Percentiles rank a stretch among this genome's conserved stretches.
These are phyloP conservation scores for Haplosporangium gracile DNA, from an alignment of 192 early-diverging fungal genomes.

Conservation along the genomic window DNA sequence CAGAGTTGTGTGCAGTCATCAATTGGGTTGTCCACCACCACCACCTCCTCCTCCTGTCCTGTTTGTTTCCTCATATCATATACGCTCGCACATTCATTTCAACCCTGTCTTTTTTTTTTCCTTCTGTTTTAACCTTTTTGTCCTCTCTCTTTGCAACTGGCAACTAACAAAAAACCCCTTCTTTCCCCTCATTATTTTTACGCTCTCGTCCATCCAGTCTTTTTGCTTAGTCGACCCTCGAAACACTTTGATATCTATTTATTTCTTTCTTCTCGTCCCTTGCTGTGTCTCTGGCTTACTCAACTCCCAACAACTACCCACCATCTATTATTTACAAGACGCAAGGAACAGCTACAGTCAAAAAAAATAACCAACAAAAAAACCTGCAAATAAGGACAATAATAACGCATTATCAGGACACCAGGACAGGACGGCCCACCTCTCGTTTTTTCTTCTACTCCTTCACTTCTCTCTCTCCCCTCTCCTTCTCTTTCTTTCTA, in stretches of 20 bases:
- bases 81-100: not conserved
- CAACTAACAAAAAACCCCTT: not conserved
- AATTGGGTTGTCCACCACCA: not conserved
- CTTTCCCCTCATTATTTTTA: not conserved
- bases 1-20: not conserved
- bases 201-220: not conserved
- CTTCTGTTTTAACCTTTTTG: not conserved
- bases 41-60: not conserved
- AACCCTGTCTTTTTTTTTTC: not conserved
- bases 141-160: not conserved
- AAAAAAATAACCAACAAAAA: not conserved
- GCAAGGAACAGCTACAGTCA: not conserved
- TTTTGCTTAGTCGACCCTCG: not conserved
- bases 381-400: not conserved
- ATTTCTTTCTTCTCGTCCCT: not conserved
- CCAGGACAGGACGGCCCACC: not conserved
- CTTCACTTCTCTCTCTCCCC: not conserved
- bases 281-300: not conserved
- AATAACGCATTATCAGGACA: not conserved
- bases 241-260: not conserved
- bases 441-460: not conserved
- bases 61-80: not conserved
- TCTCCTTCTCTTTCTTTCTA: not conserved
- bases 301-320: not conserved
- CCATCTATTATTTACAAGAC: not conserved